Evolutionary conservation across 106 monocot species (phyloP).

Genomic region (Xerophyta viscosa): DNA sequence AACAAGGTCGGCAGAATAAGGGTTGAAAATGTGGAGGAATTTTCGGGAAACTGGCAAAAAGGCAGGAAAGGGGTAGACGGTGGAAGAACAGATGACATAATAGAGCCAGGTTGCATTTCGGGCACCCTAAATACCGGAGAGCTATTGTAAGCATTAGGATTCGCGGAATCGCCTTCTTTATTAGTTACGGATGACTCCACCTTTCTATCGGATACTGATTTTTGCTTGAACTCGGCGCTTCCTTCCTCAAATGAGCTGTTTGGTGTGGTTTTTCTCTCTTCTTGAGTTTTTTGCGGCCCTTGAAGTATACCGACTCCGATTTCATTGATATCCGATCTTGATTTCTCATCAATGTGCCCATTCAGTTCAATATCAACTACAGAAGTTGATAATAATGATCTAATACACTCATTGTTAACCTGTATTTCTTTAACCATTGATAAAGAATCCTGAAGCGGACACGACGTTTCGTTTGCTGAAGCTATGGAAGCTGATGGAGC

Average conservation of each 20-base stretch:
- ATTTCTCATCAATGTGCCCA: not conserved
- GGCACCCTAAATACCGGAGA: slow-evolving; percentile 17
- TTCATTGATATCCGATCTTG: not conserved
- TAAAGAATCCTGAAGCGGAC: too few relatives aligned
- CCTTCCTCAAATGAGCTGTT: not conserved
- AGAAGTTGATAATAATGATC: too few relatives aligned
- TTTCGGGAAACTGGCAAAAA: slow-evolving; percentile 28
- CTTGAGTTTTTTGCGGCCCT: not conserved
- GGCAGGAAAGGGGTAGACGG: slow-evolving; percentile 26
- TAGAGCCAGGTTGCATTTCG: slow-evolving; percentile 9
- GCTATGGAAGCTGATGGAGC: not conserved
- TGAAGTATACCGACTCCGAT: not conserved
- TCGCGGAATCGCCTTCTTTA: slow-evolving; percentile 9
- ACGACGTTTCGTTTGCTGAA: too few relatives aligned
- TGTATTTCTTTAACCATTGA: not conserved
- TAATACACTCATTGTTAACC: too few relatives aligned
- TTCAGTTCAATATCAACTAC: not conserved
- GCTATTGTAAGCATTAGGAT: slow-evolving; percentile 10
- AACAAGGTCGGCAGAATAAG: slow-evolving; percentile 56
- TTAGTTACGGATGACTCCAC: slow-evolving; percentile 5
- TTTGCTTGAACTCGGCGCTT: too few relatives aligned
- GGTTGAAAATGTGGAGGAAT: slow-evolving; percentile 61
- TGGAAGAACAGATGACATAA: slow-evolving; percentile 22
- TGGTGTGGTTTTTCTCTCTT: not conserved
- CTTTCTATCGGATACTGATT: too few relatives aligned